phyloP scores from a whole-genome alignment of 2,329 filamentous ascomycete genomes.

The Aspergillus viridinutans region DNA sequence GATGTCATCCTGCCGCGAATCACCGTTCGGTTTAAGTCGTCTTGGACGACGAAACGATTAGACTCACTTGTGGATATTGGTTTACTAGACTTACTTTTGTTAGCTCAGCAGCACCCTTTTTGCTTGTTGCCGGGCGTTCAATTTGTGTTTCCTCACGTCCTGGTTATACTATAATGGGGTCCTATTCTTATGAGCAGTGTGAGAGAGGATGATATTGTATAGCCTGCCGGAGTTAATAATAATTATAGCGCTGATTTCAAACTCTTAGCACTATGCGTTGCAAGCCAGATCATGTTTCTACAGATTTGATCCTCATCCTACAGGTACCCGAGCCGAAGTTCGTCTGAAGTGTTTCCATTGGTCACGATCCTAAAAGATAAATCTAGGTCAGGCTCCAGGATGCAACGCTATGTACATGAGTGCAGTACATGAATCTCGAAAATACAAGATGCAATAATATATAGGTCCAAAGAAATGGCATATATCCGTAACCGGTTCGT shows the following conservation, averaged over 20 bases:
- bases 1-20: neutral
- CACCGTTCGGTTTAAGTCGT: neutral
- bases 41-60: neutral
- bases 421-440: conserved; percentile 7
- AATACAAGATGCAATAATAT: conserved; percentile 3
- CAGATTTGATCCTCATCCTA: too few species aligned
- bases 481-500: conserved; percentile 18
- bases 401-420: conserved; percentile 12
- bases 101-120: neutral
- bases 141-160: neutral
- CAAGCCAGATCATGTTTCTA: neutral
- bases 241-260: neutral
- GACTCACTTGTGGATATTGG: neutral
- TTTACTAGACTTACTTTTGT: neutral
- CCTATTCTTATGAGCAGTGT: neutral
- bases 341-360: neutral
- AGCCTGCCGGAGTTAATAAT: neutral
- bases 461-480: conserved; percentile 5
- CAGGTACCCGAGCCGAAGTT: neutral
- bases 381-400: conserved; percentile 1
- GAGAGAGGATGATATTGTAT: neutral
- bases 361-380: neutral
- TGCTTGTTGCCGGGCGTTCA: neutral
- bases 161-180: too few species aligned
- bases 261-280: neutral